phyloP scores from a whole-genome alignment of 2,329 filamentous ascomycete genomes.

The Arachnopeziza araneosa region DNA sequence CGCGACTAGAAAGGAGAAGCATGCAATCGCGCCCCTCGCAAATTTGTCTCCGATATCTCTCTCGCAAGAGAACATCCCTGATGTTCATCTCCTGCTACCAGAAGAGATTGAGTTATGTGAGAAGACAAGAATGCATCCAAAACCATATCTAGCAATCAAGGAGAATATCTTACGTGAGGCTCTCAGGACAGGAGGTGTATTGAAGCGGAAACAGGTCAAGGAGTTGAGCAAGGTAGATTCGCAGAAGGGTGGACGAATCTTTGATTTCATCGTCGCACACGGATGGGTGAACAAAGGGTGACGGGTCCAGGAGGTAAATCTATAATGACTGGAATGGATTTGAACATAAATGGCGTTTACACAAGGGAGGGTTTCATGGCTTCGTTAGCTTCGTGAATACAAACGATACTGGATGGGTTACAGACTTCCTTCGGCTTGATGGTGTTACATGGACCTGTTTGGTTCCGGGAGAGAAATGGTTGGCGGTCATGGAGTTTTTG shows the following conservation, averaged over 20 bases:
- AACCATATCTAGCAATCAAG: constrained; percentile 93
- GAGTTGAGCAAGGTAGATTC: constrained; percentile 80
- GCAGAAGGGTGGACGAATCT: constrained; percentile 79
- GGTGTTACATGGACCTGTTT: too few relatives aligned
- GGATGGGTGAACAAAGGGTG: constrained; percentile 80
- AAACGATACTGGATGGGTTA: too few relatives aligned
- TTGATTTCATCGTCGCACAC: constrained; percentile 89
- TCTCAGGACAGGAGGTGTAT: constrained; percentile 75
- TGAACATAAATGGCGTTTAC: neutral
- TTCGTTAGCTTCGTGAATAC: too few relatives aligned
- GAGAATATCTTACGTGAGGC: constrained; percentile 88
- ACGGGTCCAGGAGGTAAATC: neutral
- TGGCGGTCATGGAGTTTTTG: too few relatives aligned
- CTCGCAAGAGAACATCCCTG: constrained; percentile 57
- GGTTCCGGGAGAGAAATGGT: too few relatives aligned
- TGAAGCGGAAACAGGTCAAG: constrained; percentile 92
- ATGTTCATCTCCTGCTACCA: constrained; percentile 77
- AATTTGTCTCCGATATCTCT: constrained; percentile 38
- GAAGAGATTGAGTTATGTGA: constrained; percentile 87
- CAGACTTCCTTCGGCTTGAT: too few relatives aligned
- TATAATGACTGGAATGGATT: neutral
- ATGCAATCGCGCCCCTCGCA: constrained; percentile 42
- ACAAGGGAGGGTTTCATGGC: too few relatives aligned
- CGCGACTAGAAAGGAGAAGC: constrained; percentile 42
- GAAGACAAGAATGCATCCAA: constrained; percentile 77